Base-by-base conservation (phyloP, 2,329 filamentous ascomycete species). In the Fusarium multiceps region DNA sequence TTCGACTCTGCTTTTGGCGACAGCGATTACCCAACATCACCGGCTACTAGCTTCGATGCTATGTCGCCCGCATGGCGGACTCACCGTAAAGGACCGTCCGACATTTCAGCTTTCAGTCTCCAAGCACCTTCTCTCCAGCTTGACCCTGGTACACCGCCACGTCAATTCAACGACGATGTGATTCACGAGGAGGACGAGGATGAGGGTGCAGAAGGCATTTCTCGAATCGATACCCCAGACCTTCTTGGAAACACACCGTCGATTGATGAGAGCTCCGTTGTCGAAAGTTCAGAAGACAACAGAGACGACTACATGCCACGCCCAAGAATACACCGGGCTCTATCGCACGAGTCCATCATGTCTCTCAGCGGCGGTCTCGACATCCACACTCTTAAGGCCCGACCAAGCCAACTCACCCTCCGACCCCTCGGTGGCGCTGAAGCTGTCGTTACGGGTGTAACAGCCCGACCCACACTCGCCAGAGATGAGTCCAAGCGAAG, bases 341-440 rank as follows among this genome's bases (percentile, higher is more conserved):
- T 89, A 3, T 97, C 94, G 3, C 93, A 97, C 73, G 94, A 98
- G 77, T 97, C 93, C 20, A 90, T 98, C 66, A 87, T 98, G 72
- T 98, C 94, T 0, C 87, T 97, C 3, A 89, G 90, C 0, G 94
- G 93, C 6, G 94, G 94, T 4, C 90, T 97, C 78, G 95, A 98
- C 76, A 97, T 97, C 51, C 94, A 97, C 78, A 94, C 92, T 0
- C 84, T 97, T 7, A 90, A 91, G 74, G 86, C 87, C 3, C 88
- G 92, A 6, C 93, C 93, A 0, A 93, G 92, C 34, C 93, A 97
- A 74, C 86, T 96, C 62, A 88, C 90, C 23, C 75, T 88, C 66
- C 77, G 85, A 53, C 82, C 84, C 32, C 80, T 87, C 25, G 88
- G 86, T 61, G 83, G 83, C 59, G 83, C 84, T 41, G 87, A 87